A percentile compares a stretch with the other conserved stretches of the same genome.
Evolutionary conservation across 2,329 filamentous ascomycete genomes (phyloP).

Genomic region (Colletotrichum godetiae): DNA sequence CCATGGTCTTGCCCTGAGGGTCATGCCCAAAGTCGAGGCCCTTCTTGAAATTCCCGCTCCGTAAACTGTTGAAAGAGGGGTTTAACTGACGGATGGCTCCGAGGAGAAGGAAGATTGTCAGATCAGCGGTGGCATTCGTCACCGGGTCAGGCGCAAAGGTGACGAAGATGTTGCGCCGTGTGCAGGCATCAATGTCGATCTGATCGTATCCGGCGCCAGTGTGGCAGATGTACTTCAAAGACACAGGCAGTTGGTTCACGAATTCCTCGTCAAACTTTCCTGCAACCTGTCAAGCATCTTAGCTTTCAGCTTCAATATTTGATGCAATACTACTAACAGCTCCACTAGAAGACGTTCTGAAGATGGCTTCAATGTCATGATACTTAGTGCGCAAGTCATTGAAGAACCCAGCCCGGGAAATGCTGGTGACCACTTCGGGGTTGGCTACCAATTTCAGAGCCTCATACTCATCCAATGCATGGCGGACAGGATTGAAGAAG

Average conservation of each 20-base stretch:
- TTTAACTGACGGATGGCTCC: slow-evolving; percentile 44
- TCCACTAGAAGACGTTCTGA: slow-evolving; percentile 41
- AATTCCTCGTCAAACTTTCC: slow-evolving; percentile 57
- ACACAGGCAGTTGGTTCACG: slow-evolving; percentile 54
- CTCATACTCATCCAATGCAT: slow-evolving; percentile 34
- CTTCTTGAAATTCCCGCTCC: slow-evolving; percentile 39
- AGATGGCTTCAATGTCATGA: slow-evolving; percentile 36
- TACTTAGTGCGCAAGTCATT: slow-evolving; percentile 37
- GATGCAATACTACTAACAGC: slow-evolving; percentile 1
- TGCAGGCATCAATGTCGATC: slow-evolving; percentile 42
- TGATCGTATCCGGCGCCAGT: slow-evolving; percentile 45
- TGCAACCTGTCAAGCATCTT: slow-evolving; percentile 19
- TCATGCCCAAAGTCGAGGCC: slow-evolving; percentile 49
- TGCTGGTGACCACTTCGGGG: slow-evolving; percentile 39
- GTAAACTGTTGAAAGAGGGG: slow-evolving; percentile 41
- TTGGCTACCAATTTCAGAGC: slow-evolving; percentile 25
- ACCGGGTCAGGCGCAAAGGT: slow-evolving; percentile 42
- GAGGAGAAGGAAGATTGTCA: slow-evolving; percentile 44
- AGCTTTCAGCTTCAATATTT: background rate
- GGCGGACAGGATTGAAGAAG: slow-evolving; percentile 39
- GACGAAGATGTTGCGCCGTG: slow-evolving; percentile 37
- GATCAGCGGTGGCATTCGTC: slow-evolving; percentile 50
- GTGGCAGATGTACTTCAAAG: slow-evolving; percentile 52
- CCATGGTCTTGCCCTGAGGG: slow-evolving; percentile 46
- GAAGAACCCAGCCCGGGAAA: slow-evolving; percentile 35